Base-by-base conservation (phyloP, 2,329 filamentous ascomycete genomes). In the Claviceps africana region DNA sequence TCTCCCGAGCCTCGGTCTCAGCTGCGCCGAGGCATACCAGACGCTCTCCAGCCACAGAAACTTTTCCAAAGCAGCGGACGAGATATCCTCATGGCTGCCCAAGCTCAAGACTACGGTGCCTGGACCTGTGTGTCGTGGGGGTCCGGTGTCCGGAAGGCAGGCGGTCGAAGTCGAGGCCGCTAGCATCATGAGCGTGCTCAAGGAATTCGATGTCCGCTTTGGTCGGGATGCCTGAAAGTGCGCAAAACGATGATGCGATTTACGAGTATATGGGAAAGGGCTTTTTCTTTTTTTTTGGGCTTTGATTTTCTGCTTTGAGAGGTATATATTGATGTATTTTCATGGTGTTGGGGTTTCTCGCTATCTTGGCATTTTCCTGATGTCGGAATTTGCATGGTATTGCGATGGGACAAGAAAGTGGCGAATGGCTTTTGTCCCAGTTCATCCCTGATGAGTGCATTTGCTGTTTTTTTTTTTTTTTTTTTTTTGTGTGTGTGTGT, bases 121-220 rank as follows among this genome's bases (percentile, higher is more conserved):
- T 46, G 58, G 55, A 15, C 40, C 48, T 3, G 58, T 60, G 10
- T 44, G 54, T 55, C 60, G 56, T 56, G 60, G 58, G 31, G 52
- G 68, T 49, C 2, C 42, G 6, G 62, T 64, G 51, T 65, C 64
- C 51, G 67, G 69, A 55, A 72, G 72, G 52, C 75, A 76, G 43
- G 81, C 85, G 1, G 81, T 89, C 60, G 86, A 90, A 64, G 85
- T 90, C 17, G 86, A 90, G 67, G 85, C 86, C 7, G 86, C 86
- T 0, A 89, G 85, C 65, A 88, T 90, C 51, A 89, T 90, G 86
- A 84, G 83, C 43, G 86, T 89, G n/a, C 68, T 90, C 54, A 86
- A 86, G 65, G 83, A 86, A 56, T 90, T 90, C 67, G 86, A 90
- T 61, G 75, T 87, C 48, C 72, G 86, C 51, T 90, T 90, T 64